phyloP scores from a whole-genome alignment of 495 filamentous ascomycete species.

The Glutinoglossum americanum region DNA sequence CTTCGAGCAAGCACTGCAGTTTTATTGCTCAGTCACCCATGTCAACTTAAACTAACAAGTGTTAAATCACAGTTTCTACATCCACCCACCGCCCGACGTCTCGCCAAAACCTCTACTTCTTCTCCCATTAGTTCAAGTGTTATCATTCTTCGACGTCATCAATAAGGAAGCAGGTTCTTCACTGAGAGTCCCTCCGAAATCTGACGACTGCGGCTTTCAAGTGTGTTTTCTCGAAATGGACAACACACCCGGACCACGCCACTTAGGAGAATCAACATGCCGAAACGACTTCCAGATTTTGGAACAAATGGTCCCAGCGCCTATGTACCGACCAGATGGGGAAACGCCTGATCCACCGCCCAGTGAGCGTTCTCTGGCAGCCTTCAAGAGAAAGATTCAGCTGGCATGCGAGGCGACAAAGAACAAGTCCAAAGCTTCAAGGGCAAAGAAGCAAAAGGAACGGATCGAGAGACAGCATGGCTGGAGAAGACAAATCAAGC shows the following conservation, averaged over 20 bases:
- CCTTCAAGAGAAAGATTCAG: slow-evolving; percentile 4
- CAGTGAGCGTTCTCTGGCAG: not conserved
- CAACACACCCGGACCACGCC: slow-evolving; percentile 37
- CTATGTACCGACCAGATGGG: slow-evolving; percentile 8
- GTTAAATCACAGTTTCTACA: slow-evolving; percentile 36
- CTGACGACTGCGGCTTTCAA: slow-evolving; percentile 25
- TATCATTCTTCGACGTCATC: slow-evolving; percentile 33
- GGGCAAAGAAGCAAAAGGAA: slow-evolving; percentile 2
- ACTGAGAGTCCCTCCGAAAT: slow-evolving; percentile 28
- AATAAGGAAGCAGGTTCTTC: slow-evolving; percentile 26
- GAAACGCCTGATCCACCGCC: not conserved
- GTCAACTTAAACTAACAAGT: not conserved
- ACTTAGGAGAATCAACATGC: slow-evolving; percentile 32
- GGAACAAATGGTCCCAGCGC: slow-evolving; percentile 10
- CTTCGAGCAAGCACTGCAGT: not conserved
- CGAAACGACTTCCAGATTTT: slow-evolving; percentile 16
- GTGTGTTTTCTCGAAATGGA: slow-evolving; percentile 30
- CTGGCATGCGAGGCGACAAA: not conserved
- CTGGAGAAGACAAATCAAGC: slow-evolving; percentile 2
- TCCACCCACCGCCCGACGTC: slow-evolving; percentile 27
- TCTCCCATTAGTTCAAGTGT: slow-evolving; percentile 39
- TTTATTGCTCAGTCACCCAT: not conserved
- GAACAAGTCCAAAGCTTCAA: not conserved
- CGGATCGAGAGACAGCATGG: not conserved
- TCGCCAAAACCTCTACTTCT: slow-evolving; percentile 33